These are phyloP conservation scores for Narthecium ossifragum DNA, from an alignment of 106 monocot species.

Conservation along the genomic window DNA sequence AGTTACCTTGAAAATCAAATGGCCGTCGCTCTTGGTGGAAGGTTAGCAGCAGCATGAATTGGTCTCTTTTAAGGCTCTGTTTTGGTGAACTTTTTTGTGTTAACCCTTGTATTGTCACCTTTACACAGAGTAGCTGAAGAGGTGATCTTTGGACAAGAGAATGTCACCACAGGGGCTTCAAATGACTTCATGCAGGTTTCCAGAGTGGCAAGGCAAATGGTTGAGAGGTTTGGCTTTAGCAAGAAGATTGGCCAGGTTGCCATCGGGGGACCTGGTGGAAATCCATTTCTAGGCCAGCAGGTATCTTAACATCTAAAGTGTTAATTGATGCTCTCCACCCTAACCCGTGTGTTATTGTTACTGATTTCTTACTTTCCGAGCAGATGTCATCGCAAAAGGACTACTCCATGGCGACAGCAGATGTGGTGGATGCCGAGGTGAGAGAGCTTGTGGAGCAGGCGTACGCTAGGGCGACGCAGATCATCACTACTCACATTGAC, in stretches of 20 bases:
- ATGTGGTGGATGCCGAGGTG: slow-evolving; percentile 92
- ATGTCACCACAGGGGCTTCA: slow-evolving; percentile 96
- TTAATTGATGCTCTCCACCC: too few relatives aligned
- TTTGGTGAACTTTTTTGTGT: too few relatives aligned
- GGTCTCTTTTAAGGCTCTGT: too few relatives aligned
- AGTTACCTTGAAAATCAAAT: slow-evolving; percentile 98
- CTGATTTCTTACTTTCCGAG: not conserved
- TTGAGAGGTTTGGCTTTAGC: slow-evolving; percentile 95
- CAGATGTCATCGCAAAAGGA: slow-evolving; percentile 97
- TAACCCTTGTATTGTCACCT: not conserved
- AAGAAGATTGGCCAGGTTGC: slow-evolving; percentile 96
- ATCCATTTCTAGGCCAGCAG: slow-evolving; percentile 98
- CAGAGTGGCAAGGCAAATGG: slow-evolving; percentile 96
- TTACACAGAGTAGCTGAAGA: slow-evolving; percentile 91
- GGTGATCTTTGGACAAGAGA: slow-evolving; percentile 95
- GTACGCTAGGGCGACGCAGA: slow-evolving; percentile 64
- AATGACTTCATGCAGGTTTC: slow-evolving; percentile 99
- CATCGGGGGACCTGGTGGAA: slow-evolving; percentile 85
- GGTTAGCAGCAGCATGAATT: slow-evolving; percentile 52
- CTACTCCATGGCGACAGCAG: slow-evolving; percentile 98
- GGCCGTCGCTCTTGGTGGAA: slow-evolving; percentile 98
- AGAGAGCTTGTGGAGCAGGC: slow-evolving; percentile 91
- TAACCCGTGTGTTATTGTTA: too few relatives aligned
- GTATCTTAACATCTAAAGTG: slow-evolving; percentile 17
- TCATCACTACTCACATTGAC: slow-evolving; percentile 78